These are phyloP conservation scores for Trichoderma sp. DNA, from an alignment of 2,329 filamentous ascomycete genomes.

Conservation along the genomic window DNA sequence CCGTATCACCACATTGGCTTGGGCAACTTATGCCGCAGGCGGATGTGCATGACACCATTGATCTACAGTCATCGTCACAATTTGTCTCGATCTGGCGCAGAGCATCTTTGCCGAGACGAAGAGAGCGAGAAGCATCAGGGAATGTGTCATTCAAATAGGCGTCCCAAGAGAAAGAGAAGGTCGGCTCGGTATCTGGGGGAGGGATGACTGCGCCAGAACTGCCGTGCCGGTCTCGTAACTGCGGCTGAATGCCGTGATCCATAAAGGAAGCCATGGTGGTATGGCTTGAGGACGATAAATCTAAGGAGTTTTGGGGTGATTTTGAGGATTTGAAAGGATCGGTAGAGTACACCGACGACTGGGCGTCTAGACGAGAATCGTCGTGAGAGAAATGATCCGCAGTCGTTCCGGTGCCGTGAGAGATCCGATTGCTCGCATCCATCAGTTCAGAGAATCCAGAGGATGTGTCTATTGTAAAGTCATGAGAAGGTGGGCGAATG, in stretches of 20 bases:
- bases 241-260: background rate
- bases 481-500: slow-evolving; percentile 22
- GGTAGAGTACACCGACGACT: slow-evolving; percentile 18
- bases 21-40: slow-evolving; percentile 36
- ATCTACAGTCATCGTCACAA: slow-evolving; percentile 32
- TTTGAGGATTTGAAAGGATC: slow-evolving; percentile 14
- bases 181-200: slow-evolving; percentile 9
- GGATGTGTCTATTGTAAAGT: slow-evolving; percentile 29
- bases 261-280: background rate
- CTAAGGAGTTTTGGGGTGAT: background rate
- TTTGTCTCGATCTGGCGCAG: background rate
- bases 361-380: slow-evolving; percentile 33
- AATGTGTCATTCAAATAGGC: slow-evolving; percentile 21
- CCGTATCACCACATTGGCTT: slow-evolving; percentile 35
- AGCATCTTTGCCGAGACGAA: background rate
- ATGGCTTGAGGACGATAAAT: background rate
- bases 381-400: slow-evolving; percentile 30
- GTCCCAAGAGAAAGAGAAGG: slow-evolving; percentile 22
- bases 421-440: slow-evolving; percentile 26
- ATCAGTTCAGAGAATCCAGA: slow-evolving; percentile 30
- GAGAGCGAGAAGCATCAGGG: slow-evolving; percentile 6
- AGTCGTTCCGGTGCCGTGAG: slow-evolving; percentile 26
- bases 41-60: slow-evolving; percentile 34
- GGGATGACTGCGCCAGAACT: background rate
- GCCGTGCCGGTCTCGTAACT: background rate